Evolutionary conservation across 306 rosid genomes (phyloP), one percentile per base, ranked within the genome.

Genomic region (Fagus crenata): DNA sequence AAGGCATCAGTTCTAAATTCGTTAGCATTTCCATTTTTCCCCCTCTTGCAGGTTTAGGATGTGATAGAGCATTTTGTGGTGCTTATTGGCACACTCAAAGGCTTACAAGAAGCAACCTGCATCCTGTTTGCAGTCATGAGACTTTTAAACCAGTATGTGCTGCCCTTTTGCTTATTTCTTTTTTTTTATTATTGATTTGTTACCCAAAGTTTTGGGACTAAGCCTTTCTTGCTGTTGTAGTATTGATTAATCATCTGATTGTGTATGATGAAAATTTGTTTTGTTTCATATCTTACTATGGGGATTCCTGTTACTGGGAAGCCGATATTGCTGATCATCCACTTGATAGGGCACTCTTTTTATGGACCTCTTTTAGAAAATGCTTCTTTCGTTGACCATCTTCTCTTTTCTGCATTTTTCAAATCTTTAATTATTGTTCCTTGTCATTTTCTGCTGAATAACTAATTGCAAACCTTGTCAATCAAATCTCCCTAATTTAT

Each of bases 61-160:
- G 96, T 80, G 96, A 92, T 86, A 85, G 92, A 85, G 84, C 96
- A 49, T 94, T 90, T 86, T 94, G 97, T 70, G 97, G 96, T 81
- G 87, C 94, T 69, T 94, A 92, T 77, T 92, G 97, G 98, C 68
- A 75, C 76, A 82, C 90, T 80, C 86, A 85, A 53, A 80, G 93
- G 32, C 74, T 88, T 78, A 28, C 85, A 6, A 80, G 81, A 80
- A 84, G 82, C 53, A 73, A 74, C 69, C 79, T 93, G 49, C 77
- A 84, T 61, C 83, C 90, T 70, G 80, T 85, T 17, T 94, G 98
- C 82, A 79, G 82, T 85, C 83, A 3, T 11, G 91, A 92, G 79
- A 88, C 90, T 75, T 80, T 94, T 70, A 88, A 75, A 90, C 90
- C 88, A 65, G 97, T 92, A 87, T 53, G 90, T 36, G 53, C 80